These are phyloP conservation scores for Mycena sanguinolenta DNA, from an alignment of 768 basidiomycete genomes.

Conservation along the genomic window DNA sequence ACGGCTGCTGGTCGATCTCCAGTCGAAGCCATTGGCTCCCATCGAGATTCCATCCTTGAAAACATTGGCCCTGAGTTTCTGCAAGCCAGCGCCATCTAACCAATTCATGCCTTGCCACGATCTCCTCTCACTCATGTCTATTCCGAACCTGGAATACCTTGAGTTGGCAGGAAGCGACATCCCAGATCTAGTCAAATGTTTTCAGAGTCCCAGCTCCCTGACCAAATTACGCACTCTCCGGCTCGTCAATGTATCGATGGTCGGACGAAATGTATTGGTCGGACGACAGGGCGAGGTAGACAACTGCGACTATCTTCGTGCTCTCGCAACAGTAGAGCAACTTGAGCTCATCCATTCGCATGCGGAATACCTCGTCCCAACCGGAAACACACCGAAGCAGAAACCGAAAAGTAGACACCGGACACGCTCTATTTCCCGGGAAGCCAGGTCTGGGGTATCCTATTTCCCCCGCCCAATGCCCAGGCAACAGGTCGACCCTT, in stretches of 20 bases:
- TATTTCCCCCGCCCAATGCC: too few relatives aligned
- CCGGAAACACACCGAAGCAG: background rate
- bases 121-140: conserved; percentile 24
- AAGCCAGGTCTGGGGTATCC: background rate
- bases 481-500: background rate
- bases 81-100: conserved; percentile 30
- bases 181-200: conserved; percentile 29
- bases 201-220: conserved; percentile 25
- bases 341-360: conserved; percentile 32
- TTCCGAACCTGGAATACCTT: conserved; percentile 36
- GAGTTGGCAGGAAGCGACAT: conserved; percentile 27
- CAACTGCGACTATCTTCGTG: conserved; percentile 24
- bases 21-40: conserved; percentile 21
- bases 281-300: conserved; percentile 4
- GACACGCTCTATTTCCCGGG: conserved; percentile 26
- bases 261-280: background rate
- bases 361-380: conserved; percentile 26
- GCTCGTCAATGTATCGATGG: conserved; percentile 16
- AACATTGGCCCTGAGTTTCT: conserved; percentile 32
- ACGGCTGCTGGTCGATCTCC: conserved; percentile 24
- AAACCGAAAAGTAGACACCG: conserved; percentile 2
- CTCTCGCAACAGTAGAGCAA: conserved; percentile 27
- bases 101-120: conserved; percentile 28
- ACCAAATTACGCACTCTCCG: conserved; percentile 31
- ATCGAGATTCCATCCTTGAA: conserved; percentile 34